Base-by-base conservation (phyloP, 345 rosid species). In the Euclidium syriacum region DNA sequence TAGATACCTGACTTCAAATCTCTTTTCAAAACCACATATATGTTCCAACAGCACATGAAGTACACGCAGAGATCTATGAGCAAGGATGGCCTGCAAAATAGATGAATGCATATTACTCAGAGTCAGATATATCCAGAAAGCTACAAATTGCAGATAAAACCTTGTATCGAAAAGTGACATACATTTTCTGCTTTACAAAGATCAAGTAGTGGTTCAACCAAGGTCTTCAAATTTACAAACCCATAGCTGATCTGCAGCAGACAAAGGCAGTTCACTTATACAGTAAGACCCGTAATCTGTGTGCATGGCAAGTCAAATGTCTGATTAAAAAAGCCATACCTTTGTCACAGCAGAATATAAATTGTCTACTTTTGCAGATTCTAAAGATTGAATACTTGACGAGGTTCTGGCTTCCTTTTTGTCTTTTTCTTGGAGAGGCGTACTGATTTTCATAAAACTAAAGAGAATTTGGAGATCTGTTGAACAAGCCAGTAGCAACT, bases 161-260 rank as follows among this genome's bases (percentile, higher is more conserved):
- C 18, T 51, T 27, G 35, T 55, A 64, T 51, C 18, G 2, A 15
- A 64, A 32, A 33, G 49, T 16, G 42, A 73, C 95, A 73, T 71
- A 90, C 99, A 78, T 85, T 85, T 53, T 72, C 78, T 27, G 57
- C 72, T 17, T 58, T 20, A 55, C 95, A 94, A 24, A 87, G 90
- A 74, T 78, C 83, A 70, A 90, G 68, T 27, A 94, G 74, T 10
- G 96, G 81, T 71, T 74, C 79, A 67, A 87, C 65, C 61, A 94
- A 71, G 53, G 80, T 79, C 75, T 85, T 86, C 73, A 84, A 17
- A 44, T 46, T 70, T 26, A 81, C 62, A 79, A 78, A 65, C 51
- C 97, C 97, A 74, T 67, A 83, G 60, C 79, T 73, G 15, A 81
- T 70, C 99, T 94, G 83, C 72, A 74, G 40, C 26, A 63, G n/a